Evolutionary conservation across 805 yeast genomes (phyloP), one percentile per base, ranked within the genome.

Genomic region (Schwanniomyces sp.): DNA sequence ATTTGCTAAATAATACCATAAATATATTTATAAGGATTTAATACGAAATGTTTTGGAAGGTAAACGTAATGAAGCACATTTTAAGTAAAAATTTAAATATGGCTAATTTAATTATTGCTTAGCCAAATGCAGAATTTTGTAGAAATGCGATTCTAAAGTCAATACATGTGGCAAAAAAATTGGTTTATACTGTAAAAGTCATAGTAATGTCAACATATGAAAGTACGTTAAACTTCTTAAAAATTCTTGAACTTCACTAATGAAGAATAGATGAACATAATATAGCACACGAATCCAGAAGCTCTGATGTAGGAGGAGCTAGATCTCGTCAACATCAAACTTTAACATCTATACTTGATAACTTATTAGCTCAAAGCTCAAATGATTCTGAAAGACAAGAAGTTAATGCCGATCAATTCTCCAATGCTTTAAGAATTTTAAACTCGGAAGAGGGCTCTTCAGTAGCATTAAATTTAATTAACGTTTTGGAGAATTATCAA

Each of bases 121-220:
- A 27, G 10, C 10, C 6, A 27, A 10, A 10, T 27, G 30, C 10
- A 27, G 10, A 8, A 27, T 10, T n/a, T 27, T 14, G 17, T 7
- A 32, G 11, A 16, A 7, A 32, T 32, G 36, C 36, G 36, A 32
- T 32, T 7, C 14, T 32, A 10, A 32, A 16, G 6, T 32, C 21
- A 16, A 14, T n/a, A n/a, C 11, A 4, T 32, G 36, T 32, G 36
- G 36, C 36, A 32, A 32, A 32, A 5, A 14, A 14, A 9, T 32
- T 7, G 7, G 3, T 5, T 14, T 3, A 32, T 14, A 7, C 8
- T 14, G 17, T 14, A 27, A 11, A 32, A 10, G 26, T 32, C 24
- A 12, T 12, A 25, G 38, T 25, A 44, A 70, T 72, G 78, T 69
- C 78, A n/a, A 71, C 70, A 36, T 73, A 73, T 58, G 77, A 73